Base-by-base conservation (phyloP, 352 stramenopile species). In the Phytophthora pseudosyringae region DNA sequence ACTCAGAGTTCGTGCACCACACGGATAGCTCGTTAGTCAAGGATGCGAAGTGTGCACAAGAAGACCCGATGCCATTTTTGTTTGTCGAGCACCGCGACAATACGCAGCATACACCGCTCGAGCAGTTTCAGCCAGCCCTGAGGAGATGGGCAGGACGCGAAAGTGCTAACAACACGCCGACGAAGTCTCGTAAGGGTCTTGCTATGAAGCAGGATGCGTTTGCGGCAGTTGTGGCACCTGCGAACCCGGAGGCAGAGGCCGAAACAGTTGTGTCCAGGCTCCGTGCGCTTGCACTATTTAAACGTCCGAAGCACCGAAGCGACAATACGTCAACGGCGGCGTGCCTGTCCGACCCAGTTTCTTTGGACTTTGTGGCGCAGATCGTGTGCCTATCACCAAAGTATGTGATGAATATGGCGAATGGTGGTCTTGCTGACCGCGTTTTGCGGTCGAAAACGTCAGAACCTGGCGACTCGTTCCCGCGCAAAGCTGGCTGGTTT, bases 401-500 rank as follows among this genome's bases (percentile, higher is more conserved):
- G 35, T 77, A 77, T 43, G 64, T 77, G 29, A 67, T 74, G 59
- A 71, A 41, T 13, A 77, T 77, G 69, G n/a, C 32, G 12, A 59
- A 77, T 32, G 69, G 69, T 21, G 64, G 48, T 46, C 55, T 77
- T n/a, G 64, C 25, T 5, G 69, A 77, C 35, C 59, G 49, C 9
- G 64, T 73, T 7, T 43, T 57, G 26, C 36, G 54, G 15, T 70
- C 69, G 2, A 54, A 55, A 54, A 74, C 54, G n/a, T 28, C 49
- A 18, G 55, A 25, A n/a, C 67, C 63, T 3, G 62, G 33, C 5
- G 59, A 59, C 9, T 21, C 21, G 21, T 77, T 74, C n/a, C 69
- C 69, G 9, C 69, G 69, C 10, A 77, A 77, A 59, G 21, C 21
- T 21, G 21, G 21, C 21, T 77, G 69, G 69, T 2, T 77, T 12